phyloP scores from a whole-genome alignment of 257 asterid species.

The Buddleja alternifolia region DNA sequence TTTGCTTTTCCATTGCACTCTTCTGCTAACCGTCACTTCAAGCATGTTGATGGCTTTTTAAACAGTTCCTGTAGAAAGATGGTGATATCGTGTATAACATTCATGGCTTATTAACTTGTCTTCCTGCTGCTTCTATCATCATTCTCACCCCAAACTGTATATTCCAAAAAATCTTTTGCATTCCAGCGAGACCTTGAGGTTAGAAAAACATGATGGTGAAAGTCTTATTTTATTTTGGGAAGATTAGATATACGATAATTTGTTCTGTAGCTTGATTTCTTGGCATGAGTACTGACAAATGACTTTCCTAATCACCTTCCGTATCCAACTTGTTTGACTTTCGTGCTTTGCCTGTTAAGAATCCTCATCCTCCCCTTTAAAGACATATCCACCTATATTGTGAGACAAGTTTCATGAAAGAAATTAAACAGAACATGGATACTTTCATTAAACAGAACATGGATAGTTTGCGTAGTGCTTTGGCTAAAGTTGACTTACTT shows the following conservation, averaged over 20 bases:
- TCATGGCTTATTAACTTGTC: not conserved
- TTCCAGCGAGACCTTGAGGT: not conserved
- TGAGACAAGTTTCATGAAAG: not conserved
- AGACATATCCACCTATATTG: not conserved
- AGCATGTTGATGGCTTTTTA: not conserved
- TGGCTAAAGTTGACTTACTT: not conserved
- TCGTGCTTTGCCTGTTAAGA: not conserved
- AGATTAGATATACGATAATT: not conserved
- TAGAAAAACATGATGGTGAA: not conserved
- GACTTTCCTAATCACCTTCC: not conserved
- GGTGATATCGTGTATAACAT: not conserved
- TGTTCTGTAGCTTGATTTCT: constrained; percentile 3
- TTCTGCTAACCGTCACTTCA: not conserved
- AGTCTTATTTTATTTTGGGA: not conserved
- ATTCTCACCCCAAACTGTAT: not conserved
- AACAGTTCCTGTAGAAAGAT: not conserved
- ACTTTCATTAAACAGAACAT: not conserved
- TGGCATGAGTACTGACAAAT: not conserved
- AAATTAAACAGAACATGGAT: not conserved
- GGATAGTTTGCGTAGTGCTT: not conserved
- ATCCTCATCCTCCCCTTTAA: not conserved
- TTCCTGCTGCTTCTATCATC: not conserved
- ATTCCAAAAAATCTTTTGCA: not conserved
- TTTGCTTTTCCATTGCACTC: not conserved
- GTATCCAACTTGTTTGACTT: not conserved